Percentiles rank a stretch among this genome's conserved stretches.
phyloP scores from a whole-genome alignment of 148 eudicot genomes.

The Beta vulgaris region DNA sequence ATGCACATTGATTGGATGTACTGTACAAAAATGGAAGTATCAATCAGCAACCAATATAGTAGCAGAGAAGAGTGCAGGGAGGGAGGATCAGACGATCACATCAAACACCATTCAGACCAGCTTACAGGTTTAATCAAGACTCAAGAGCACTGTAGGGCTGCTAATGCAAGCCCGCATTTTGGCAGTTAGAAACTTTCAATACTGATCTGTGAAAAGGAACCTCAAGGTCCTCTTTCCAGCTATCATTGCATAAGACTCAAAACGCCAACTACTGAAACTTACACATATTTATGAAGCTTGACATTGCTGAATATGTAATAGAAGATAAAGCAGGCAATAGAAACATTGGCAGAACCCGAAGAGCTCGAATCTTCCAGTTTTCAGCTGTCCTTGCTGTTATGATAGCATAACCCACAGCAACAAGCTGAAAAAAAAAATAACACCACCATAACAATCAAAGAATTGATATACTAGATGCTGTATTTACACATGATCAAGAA shows the following conservation, averaged over 20 bases:
- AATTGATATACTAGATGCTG: not conserved
- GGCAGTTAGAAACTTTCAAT: not conserved
- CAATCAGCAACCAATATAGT: not conserved
- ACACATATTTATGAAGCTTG: slow-evolving; percentile 63
- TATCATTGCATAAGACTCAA: not conserved
- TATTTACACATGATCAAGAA: not conserved
- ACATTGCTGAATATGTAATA: slow-evolving; percentile 48
- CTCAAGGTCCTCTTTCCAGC: not conserved
- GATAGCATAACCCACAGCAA: slow-evolving; percentile 88
- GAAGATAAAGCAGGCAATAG: slow-evolving; percentile 66
- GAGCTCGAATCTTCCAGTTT: slow-evolving; percentile 82
- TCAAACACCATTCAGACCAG: not conserved
- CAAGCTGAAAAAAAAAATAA: slow-evolving; percentile 43
- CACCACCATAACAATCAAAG: slow-evolving; percentile 12
- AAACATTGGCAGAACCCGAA: slow-evolving; percentile 86
- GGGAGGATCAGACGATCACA: not conserved
- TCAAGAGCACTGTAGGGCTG: not conserved
- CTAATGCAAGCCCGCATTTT: not conserved
- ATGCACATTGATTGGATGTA: not conserved
- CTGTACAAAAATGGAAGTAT: no score
- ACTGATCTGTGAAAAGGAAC: not conserved
- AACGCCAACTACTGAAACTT: slow-evolving; percentile 30
- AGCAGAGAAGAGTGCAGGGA: no score
- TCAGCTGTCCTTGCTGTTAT: slow-evolving; percentile 65
- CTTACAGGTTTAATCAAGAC: not conserved